Conservation (phyloP, 768 basidiomycete genomes). For the Boletellus ananiceps region DNA sequence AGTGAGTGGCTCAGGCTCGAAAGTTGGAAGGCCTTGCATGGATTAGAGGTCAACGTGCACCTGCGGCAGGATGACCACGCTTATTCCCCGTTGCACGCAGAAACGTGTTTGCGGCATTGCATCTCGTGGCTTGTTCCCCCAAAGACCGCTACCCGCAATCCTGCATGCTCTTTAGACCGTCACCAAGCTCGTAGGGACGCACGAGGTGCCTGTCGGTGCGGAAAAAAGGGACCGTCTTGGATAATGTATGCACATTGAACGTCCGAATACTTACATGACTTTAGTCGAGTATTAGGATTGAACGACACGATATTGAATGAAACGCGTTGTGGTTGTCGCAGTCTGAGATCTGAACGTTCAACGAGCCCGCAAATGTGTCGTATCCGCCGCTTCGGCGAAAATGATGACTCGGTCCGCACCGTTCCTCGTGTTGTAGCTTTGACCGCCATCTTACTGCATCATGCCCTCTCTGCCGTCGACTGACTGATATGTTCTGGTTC, state of each 20-base stretch:
- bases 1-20: constrained; percentile 24
- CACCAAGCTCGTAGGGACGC: background rate
- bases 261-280: background rate
- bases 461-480: too few species aligned
- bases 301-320: background rate
- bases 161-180: background rate
- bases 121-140: constrained; percentile 11
- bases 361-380: background rate
- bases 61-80: constrained; percentile 22
- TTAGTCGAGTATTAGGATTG: background rate
- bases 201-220: background rate
- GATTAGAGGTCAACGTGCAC: constrained; percentile 24
- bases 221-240: background rate
- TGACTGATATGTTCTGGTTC: too few species aligned
- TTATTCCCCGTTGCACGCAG: constrained; percentile 17
- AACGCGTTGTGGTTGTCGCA: background rate
- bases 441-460: too few species aligned
- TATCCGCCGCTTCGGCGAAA: too few species aligned
- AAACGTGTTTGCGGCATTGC: constrained; percentile 33
- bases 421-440: too few species aligned
- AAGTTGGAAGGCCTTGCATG: constrained; percentile 30
- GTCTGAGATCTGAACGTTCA: too few species aligned
- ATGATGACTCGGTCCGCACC: too few species aligned
- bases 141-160: constrained; percentile 4
- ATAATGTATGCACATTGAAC: background rate